Conservation (phyloP, 495 filamentous ascomycete genomes). For the Penicillium paradoxum region DNA sequence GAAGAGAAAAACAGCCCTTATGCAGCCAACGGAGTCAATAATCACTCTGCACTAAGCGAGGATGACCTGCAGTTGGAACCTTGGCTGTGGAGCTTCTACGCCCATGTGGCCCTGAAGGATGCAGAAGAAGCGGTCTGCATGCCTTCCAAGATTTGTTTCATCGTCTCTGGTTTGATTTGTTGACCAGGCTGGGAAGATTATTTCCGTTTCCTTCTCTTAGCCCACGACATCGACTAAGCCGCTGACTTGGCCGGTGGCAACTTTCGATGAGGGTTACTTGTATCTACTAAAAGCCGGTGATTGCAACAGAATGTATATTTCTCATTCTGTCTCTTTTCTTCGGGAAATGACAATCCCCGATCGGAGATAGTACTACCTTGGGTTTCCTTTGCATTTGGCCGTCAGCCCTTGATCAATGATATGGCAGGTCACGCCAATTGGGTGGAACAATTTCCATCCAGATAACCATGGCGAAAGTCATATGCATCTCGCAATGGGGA, state of each 20-base stretch:
- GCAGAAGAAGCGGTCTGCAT: neutral
- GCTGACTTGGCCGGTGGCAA: too few species aligned
- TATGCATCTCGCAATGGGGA: neutral
- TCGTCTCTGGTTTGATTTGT: neutral
- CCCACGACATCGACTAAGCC: too few species aligned
- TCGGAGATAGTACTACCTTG: neutral
- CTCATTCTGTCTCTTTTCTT: neutral
- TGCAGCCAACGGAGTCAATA: neutral
- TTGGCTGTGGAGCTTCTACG: neutral
- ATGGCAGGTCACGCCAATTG: too few species aligned
- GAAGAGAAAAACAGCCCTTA: neutral
- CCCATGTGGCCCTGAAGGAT: neutral
- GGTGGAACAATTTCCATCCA: neutral
- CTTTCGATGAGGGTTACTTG: neutral
- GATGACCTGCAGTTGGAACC: slow-evolving; percentile 2
- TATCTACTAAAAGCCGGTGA: neutral
- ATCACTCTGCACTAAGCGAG: neutral
- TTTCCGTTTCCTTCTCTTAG: too few species aligned
- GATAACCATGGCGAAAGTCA: neutral
- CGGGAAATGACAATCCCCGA: neutral
- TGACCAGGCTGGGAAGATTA: neutral
- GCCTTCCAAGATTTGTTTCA: too few species aligned
- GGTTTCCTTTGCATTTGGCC: neutral
- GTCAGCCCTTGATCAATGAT: neutral
- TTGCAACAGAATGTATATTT: neutral